A percentile compares a stretch with the other conserved stretches of the same genome.
Conservation (phyloP, 2,329 filamentous ascomycete genomes). For the Chrysoporthe puriensis region DNA sequence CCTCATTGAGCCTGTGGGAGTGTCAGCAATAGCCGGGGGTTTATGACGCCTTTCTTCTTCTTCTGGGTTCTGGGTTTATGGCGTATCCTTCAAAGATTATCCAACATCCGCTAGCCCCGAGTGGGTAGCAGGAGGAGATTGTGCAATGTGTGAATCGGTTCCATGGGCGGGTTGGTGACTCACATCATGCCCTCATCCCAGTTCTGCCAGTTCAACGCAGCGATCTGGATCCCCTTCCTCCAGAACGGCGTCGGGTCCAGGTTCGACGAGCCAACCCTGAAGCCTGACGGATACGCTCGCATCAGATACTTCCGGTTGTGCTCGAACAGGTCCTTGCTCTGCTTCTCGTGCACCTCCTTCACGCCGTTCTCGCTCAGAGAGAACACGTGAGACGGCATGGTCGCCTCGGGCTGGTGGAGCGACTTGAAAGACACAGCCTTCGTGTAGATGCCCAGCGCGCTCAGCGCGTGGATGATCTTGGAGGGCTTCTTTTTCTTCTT, state of each 20-base stretch:
- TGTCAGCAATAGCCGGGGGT: background rate
- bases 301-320: conserved; percentile 85
- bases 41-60: background rate
- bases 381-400: conserved; percentile 71
- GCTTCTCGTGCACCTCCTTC: conserved; percentile 59
- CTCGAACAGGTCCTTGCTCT: conserved; percentile 63
- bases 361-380: conserved; percentile 68
- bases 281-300: conserved; percentile 84
- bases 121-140: too few relatives aligned
- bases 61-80: too few relatives aligned
- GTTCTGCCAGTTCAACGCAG: conserved; percentile 92
- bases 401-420: conserved; percentile 71
- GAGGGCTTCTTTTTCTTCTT: conserved; percentile 54
- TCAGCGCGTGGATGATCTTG: conserved; percentile 74
- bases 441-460: conserved; percentile 80
- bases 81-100: too few relatives aligned
- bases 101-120: too few relatives aligned
- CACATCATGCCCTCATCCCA: conserved; percentile 90
- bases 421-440: conserved; percentile 81
- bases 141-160: too few relatives aligned
- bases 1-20: conserved; percentile 68
- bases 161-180: conserved; percentile 1
- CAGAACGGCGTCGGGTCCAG: conserved; percentile 84
- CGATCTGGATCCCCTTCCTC: conserved; percentile 87
- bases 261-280: conserved; percentile 83